Conservation (phyloP, 768 basidiomycete genomes). For the Agrocybe chaxingu region DNA sequence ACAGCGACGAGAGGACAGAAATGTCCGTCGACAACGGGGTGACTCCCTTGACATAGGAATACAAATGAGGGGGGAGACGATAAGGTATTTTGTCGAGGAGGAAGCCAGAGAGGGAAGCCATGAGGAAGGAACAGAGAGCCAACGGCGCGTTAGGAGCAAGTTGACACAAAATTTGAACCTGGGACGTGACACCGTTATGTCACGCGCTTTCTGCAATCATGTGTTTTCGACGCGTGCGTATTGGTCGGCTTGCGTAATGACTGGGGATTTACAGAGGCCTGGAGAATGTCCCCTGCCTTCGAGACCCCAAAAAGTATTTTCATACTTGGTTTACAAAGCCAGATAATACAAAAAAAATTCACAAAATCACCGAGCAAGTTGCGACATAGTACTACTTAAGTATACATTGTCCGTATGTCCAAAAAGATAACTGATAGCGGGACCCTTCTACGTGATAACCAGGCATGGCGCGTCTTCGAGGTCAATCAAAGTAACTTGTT, state of each 20-base stretch:
- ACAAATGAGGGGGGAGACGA: constrained; percentile 54
- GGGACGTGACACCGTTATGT: constrained; percentile 23
- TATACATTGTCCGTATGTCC: not conserved
- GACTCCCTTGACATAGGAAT: constrained; percentile 65
- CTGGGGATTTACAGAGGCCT: too few relatives aligned
- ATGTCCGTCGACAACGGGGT: constrained; percentile 83
- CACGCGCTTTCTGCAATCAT: not conserved
- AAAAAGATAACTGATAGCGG: not conserved
- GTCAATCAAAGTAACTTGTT: constrained; percentile 49
- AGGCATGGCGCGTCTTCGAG: constrained; percentile 49
- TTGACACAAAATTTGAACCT: constrained; percentile 25
- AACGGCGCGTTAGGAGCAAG: constrained; percentile 17
- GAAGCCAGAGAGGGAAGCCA: constrained; percentile 74
- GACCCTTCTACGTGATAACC: constrained; percentile 44
- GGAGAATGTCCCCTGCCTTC: too few relatives aligned
- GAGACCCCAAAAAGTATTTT: too few relatives aligned
- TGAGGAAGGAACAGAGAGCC: constrained; percentile 30
- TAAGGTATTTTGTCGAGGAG: constrained; percentile 57
- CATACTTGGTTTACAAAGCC: too few relatives aligned
- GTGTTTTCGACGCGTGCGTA: not conserved
- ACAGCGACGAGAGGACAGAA: constrained; percentile 67
- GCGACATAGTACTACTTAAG: not conserved
- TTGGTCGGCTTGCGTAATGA: too few relatives aligned
- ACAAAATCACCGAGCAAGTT: too few relatives aligned
- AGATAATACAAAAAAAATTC: too few relatives aligned